Base-by-base conservation (phyloP, 2,329 filamentous ascomycete species). In the Madurella fahalii region DNA sequence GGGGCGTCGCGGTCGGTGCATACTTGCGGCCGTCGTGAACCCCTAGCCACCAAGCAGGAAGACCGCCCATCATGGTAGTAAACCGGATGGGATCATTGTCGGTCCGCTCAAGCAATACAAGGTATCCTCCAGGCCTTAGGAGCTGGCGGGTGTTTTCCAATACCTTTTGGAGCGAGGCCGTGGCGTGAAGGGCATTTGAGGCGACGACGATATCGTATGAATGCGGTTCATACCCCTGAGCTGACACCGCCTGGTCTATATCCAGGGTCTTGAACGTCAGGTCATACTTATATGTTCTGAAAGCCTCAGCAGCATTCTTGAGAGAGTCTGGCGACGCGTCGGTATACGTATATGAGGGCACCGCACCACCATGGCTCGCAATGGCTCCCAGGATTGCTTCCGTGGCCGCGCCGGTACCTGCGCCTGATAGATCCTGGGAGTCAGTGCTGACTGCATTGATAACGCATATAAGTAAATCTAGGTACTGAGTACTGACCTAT, bases 301-400 rank as follows among this genome's bases (percentile, higher is more conserved):
- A 64, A n/a, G 56, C 58, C 9, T 47, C 16, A 25, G 25, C 3
- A 4, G 7, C 25, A 3, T 25, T 25, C 25, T 25, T 25, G 25
- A 25, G 25, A 25, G 7, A 25, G 25, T 25, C 25, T 7, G 25
- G 25, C 5, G 61, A 63, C 15, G 59, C 53, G 47, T 63, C 62
- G 5, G 61, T 65, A 50, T 50, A 65, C 8, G 54, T 58, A 49
- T 63, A 65, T 1, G 40, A 47, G 7, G 18, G 25, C 25, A 25
- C 7, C 4, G 25, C 25, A 25, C 25, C 34, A 17, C 55, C 61
- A 9, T 20, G 1, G 5, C n/a, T 31, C 1, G 31, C 37, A 73
- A 74, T 1, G 69, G 74, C 2, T 74, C 73, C 9, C 69, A 72
- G 25, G 75, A 73, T 54, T 11, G 75, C 59, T 1, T 18, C 30